phyloP scores from a whole-genome alignment of 1,284 basidiomycete genomes.

The Cutaneotrichosporon cyanovorans region DNA sequence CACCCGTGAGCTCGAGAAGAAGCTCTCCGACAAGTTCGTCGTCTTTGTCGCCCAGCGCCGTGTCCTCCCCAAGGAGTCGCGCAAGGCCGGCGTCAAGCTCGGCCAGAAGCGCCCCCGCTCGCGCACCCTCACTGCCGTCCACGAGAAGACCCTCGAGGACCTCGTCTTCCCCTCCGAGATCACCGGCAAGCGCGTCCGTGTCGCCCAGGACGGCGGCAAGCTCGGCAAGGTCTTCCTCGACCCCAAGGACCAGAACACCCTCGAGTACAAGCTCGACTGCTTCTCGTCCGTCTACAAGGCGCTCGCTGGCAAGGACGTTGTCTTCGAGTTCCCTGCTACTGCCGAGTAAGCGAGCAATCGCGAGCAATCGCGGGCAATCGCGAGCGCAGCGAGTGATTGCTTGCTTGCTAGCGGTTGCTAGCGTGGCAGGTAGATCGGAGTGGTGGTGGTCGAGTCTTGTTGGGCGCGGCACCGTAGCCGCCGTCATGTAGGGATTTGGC shows the following conservation, averaged over 20 bases:
- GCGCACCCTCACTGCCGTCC: slow-evolving; percentile 94
- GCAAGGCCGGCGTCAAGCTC: slow-evolving; percentile 72
- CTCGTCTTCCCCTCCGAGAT: slow-evolving; percentile 99
- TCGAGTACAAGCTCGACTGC: slow-evolving; percentile 86
- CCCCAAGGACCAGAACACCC: slow-evolving; percentile 93
- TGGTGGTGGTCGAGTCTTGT: no score
- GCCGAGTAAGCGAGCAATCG: no score
- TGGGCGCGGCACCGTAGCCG: no score
- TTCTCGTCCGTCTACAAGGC: slow-evolving; percentile 47
- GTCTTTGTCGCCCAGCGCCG: slow-evolving; percentile 98
- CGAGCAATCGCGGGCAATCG: no score
- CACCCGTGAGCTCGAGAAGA: slow-evolving; percentile 97
- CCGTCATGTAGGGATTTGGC: slow-evolving; percentile 18
- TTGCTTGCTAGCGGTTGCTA: no score
- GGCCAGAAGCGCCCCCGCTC: slow-evolving; percentile 89
- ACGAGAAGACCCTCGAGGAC: slow-evolving; percentile 98
- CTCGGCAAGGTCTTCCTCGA: slow-evolving; percentile 97
- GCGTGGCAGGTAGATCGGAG: no score
- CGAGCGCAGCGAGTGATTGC: no score
- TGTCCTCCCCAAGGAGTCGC: slow-evolving; percentile 95
- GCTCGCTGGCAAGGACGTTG: slow-evolving; percentile 46
- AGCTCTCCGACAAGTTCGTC: slow-evolving; percentile 93
- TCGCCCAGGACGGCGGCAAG: slow-evolving; percentile 83
- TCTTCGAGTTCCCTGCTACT: slow-evolving; percentile 46
- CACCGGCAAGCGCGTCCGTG: slow-evolving; percentile 92